These are phyloP conservation scores for Wallacemonas rigidus DNA, from an alignment of 208 protist genomes.

Conservation along the genomic window DNA sequence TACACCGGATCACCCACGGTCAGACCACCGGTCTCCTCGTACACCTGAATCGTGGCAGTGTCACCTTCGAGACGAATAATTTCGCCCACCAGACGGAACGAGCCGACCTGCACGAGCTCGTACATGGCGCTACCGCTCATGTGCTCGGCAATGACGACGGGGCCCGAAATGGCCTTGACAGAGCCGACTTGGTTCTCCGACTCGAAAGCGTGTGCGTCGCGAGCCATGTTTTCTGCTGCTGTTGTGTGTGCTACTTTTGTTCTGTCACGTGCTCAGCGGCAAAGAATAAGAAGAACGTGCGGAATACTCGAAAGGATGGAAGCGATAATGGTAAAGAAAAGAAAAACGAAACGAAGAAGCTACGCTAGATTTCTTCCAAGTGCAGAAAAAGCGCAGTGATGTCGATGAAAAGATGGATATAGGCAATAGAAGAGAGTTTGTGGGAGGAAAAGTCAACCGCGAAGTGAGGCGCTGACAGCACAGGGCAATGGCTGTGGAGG, in stretches of 20 bases:
- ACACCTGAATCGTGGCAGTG: slow-evolving; percentile 99
- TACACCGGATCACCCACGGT: slow-evolving; percentile 99
- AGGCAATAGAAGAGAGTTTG: neutral
- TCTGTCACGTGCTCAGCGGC: too few species aligned
- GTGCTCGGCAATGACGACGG: slow-evolving; percentile 99
- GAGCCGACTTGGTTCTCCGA: slow-evolving; percentile 78
- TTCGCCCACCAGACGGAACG: slow-evolving; percentile 98
- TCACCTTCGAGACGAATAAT: slow-evolving; percentile 99
- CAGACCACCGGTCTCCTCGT: slow-evolving; percentile 99
- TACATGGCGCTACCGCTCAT: slow-evolving; percentile 99
- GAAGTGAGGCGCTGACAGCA: too few species aligned
- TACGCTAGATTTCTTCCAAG: slow-evolving; percentile 2
- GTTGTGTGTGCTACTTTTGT: neutral
- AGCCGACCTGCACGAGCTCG: slow-evolving; percentile 99
- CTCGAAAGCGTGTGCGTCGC: slow-evolving; percentile 73
- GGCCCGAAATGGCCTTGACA: slow-evolving; percentile 93
- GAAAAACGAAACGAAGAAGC: slow-evolving; percentile 7
- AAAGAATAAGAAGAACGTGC: neutral
- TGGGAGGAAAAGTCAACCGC: too few species aligned
- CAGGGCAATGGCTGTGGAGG: neutral
- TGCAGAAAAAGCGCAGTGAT: slow-evolving; percentile 1
- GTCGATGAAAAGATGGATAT: neutral
- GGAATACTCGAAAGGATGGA: slow-evolving; percentile 2
- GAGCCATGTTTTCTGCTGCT: slow-evolving; percentile 33
- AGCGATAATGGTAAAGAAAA: slow-evolving; percentile 10